Evolutionary conservation across 441 rosid genomes (phyloP), one percentile per base, ranked within the genome.

Genomic region (Sinapis alba): DNA sequence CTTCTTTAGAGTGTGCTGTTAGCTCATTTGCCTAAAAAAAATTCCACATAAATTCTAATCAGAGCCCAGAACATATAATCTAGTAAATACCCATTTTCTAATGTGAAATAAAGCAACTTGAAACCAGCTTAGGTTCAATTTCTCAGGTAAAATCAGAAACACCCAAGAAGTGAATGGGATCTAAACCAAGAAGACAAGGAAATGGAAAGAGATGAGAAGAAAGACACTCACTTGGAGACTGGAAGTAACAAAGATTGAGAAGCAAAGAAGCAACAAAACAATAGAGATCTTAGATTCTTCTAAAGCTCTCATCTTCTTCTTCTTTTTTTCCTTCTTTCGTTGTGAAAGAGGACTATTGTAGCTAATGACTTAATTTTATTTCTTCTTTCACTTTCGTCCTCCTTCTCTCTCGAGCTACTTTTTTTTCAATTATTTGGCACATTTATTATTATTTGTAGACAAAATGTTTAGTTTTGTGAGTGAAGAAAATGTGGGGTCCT

Each of bases 401-500:
- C 30, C 45, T 32, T 18, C 50, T 61, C 32, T 32, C 73, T 13
- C 59, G 60, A 54, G 60, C 79, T 76, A 69, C 75, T 69, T 69
- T 69, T 69, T 69, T 69, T 54, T 41, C 75, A 76, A 76, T 76
- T 69, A 76, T 76, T 76, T 75, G 69, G 70, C 68, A 62, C 74
- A 75, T 75, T 47, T 47, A 47, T 62, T 75, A 75, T 75, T 47
- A 66, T 76, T 21, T 5, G 54, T 62, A 27, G 47, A 75, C 30
- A 51, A 61, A 26, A 60, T 18, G 56, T 75, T 61, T 68, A 38
- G 38, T 53, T 62, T 62, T 38, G 36, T 62, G 32, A 61, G 15
- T 13, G 53, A 45, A 6, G 53, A 69, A 76, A 38, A 59, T 4
- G 74, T 76, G 65, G 71, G 79, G 65, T 76, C 71, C 45, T 26